Evolutionary conservation across 1,284 basidiomycete species (phyloP).

Genomic region (Fomes fomentarius): DNA sequence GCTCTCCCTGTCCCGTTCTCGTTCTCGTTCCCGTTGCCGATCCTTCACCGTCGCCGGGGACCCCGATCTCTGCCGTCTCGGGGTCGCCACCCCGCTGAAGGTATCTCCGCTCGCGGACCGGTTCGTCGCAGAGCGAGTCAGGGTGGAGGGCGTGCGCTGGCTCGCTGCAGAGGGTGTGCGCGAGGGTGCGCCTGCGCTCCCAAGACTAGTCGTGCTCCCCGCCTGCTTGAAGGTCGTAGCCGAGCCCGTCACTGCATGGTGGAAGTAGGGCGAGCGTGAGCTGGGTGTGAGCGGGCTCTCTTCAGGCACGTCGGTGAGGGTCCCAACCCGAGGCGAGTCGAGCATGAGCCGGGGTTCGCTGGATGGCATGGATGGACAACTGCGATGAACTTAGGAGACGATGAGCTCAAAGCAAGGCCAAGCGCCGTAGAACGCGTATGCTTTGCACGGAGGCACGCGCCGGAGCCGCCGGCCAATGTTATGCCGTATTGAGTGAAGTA

Average conservation of each 20-base stretch:
- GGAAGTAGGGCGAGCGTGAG: constrained; percentile 35
- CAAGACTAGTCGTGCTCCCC: constrained; percentile 35
- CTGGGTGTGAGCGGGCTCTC: constrained; percentile 36
- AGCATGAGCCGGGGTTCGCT: constrained; percentile 10
- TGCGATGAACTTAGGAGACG: constrained; percentile 6
- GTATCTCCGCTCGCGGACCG: constrained; percentile 23
- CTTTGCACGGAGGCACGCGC: background rate
- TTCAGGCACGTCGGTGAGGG: constrained; percentile 47
- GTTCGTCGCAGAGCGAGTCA: constrained; percentile 11
- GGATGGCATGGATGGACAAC: constrained; percentile 14
- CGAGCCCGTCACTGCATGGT: constrained; percentile 33
- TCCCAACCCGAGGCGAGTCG: constrained; percentile 28
- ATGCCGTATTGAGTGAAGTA: too few relatives aligned
- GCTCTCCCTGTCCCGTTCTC: constrained; percentile 9
- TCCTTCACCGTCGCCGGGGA: constrained; percentile 27
- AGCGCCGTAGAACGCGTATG: background rate
- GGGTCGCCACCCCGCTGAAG: constrained; percentile 15
- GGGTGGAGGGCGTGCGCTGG: constrained; percentile 22
- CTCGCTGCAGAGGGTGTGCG: constrained; percentile 19
- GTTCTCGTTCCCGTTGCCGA: constrained; percentile 19
- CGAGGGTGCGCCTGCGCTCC: constrained; percentile 20
- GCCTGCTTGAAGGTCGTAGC: constrained; percentile 34
- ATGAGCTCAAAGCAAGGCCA: constrained; percentile 2
- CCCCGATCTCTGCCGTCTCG: constrained; percentile 19
- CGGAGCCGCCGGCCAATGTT: background rate